Evolutionary conservation across 331 rosid genomes (phyloP), one percentile per base, ranked within the genome.

Genomic region (Stylosanthes scabra): DNA sequence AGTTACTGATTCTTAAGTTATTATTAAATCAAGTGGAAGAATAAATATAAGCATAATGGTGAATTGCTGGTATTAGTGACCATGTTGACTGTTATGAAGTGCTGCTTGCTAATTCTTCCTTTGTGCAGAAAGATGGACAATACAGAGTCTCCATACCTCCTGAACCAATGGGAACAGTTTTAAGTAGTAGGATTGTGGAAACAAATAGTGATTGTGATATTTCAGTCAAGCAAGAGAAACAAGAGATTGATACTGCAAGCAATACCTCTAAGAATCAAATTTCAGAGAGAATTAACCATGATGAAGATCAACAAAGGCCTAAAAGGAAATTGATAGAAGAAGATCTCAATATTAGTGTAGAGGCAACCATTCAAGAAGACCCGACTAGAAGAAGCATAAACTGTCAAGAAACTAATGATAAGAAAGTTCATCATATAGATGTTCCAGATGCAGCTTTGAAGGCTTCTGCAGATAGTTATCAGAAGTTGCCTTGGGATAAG

Each of bases 401-500:
- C 59, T 68, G 63, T 78, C 70, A 69, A 57, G 80, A 27, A 69
- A 62, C 84, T 39, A 69, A 58, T 72, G 77, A 71, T 61, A 89
- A 81, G 68, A 86, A 77, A 68, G 76, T 83, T 46, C 68, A 40
- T 20, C 82, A 68, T 69, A 54, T 69, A 11, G 88, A 82, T 75
- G 81, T 86, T 54, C 84, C 83, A 20, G 85, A 78, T 54, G 60
- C 73, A 14, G 66, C 76, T 42, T 49, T 78, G 63, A 81, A 73
- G 70, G 73, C 88, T 66, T 76, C 89, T 51, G 54, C 70, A 31
- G 66, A 50, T 31, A 37, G 79, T 14, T 57, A 55, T 75, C 84
- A 67, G 55, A 66, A 77, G 54, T 82, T 78, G 72, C 76, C 84
- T 62, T 82, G 89, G 92, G 70, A 80, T 72, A 88, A 80, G 81